phyloP scores from a whole-genome alignment of 192 early-diverging fungal species.

The Spizellomyces punctatus region DNA sequence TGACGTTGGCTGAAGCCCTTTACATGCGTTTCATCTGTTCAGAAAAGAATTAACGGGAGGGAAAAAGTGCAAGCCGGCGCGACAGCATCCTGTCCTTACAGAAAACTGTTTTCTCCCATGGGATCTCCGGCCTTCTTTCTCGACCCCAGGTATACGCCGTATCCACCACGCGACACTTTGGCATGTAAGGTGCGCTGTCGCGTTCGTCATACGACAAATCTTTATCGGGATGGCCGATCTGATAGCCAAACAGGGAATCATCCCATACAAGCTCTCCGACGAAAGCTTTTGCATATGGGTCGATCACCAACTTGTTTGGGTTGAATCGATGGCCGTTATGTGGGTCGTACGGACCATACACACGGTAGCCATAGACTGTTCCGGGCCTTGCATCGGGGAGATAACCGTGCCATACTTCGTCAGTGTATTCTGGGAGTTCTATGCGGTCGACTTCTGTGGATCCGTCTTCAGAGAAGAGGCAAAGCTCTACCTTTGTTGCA shows the following conservation, averaged over 20 bases:
- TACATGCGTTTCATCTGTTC: constrained; percentile 31
- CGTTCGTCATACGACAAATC: constrained; percentile 29
- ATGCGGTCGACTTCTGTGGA: constrained; percentile 28
- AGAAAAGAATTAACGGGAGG: no score
- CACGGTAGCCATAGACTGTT: constrained; percentile 28
- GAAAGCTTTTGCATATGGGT: constrained; percentile 29
- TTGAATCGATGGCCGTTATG: constrained; percentile 31
- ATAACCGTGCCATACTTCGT: constrained; percentile 33
- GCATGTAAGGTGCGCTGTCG: constrained; percentile 28
- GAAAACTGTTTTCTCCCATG: constrained; percentile 31
- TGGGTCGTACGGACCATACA: constrained; percentile 31
- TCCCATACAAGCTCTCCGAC: constrained; percentile 31
- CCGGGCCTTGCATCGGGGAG: constrained; percentile 30
- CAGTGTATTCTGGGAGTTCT: constrained; percentile 31
- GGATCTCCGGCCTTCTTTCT: constrained; percentile 27
- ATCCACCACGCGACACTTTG: constrained; percentile 30
- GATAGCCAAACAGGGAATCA: constrained; percentile 28
- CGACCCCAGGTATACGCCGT: constrained; percentile 30
- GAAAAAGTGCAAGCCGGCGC: background rate
- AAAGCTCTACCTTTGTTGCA: constrained; percentile 33
- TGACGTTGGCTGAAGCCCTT: constrained; percentile 30
- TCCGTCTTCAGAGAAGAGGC: constrained; percentile 21
- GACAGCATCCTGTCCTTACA: constrained; percentile 2
- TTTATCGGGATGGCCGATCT: constrained; percentile 15
- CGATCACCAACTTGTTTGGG: constrained; percentile 29